phyloP scores from a whole-genome alignment of 352 stramenopile genomes.

The Hyaloperonospora brassicae region DNA sequence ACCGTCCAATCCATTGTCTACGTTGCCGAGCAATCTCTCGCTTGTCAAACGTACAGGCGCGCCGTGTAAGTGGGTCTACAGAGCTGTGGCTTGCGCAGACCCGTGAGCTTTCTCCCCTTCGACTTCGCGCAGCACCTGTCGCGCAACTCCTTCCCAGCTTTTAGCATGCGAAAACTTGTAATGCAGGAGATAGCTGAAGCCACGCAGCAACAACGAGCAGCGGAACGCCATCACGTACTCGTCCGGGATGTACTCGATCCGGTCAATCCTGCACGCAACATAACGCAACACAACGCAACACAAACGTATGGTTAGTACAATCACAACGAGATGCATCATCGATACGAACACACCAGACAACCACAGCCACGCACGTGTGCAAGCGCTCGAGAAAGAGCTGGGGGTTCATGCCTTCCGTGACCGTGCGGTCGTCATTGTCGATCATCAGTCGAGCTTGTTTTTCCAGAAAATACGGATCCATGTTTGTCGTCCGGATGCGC shows the following conservation, averaged over 20 bases:
- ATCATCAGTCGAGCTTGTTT: conserved; percentile 81
- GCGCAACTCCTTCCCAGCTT: conserved; percentile 65
- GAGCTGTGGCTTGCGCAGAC: no score
- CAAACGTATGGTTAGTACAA: conserved; percentile 5
- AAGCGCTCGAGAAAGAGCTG: conserved; percentile 83
- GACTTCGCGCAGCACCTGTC: conserved; percentile 53
- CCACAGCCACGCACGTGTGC: conserved; percentile 44
- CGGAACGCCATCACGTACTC: conserved; percentile 86
- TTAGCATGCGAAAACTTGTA: conserved; percentile 83
- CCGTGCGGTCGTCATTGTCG: conserved; percentile 71
- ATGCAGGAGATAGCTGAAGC: conserved; percentile 78
- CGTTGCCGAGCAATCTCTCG: no score
- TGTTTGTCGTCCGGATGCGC: conserved; percentile 64
- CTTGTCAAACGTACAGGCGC: no score
- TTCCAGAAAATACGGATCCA: conserved; percentile 76
- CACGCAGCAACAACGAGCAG: conserved; percentile 73
- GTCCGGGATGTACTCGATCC: conserved; percentile 72
- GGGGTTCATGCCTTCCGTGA: conserved; percentile 80
- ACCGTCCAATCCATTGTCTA: no score
- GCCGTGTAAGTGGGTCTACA: no score
- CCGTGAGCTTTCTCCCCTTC: conserved; percentile 6
- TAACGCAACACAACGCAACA: conserved; percentile 3
- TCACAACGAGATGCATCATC: neutral
- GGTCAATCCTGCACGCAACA: conserved; percentile 47
- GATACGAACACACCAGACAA: neutral